Evolutionary conservation across 331 rosid species (phyloP), one percentile per base, ranked within the genome.

Genomic region (Prunus yedoensis): DNA sequence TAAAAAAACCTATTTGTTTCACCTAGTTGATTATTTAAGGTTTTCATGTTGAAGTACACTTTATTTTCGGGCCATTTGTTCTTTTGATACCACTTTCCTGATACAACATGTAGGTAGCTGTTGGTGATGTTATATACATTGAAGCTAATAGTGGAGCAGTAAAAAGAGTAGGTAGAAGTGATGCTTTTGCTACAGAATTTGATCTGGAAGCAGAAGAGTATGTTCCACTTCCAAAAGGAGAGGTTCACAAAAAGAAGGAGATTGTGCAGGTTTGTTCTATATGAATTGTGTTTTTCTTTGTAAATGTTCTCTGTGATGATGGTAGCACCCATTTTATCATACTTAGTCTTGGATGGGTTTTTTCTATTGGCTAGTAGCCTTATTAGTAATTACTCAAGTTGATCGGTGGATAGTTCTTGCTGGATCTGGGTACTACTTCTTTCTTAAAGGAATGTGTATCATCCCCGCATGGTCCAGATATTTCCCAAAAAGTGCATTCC

Each of bases 121-220:
- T 85, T 78, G 99, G 99, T 46, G 99, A 92, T 90, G 99, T 94
- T 77, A 90, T 94, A 81, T 92, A 92, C 64, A 86, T 94, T 52
- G 99, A 94, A 85, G 95, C 93, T 28, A 94, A 94, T 83, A 94
- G 99, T 56, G 99, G 99, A 71, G 97, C 99, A 70, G 99, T 94
- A 25, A 94, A 89, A 85, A 89, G 97, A 79, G 99, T 94, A 17
- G 99, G 99, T 20, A 87, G 99, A 81, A 92, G 99, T 86, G 99
- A 92, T 77, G 96, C 99, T 77, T 94, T 87, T 86, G 99, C 99
- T 66, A 89, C 99, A 7, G 97, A 94, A 82, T 94, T 92, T 78
- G 99, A 94, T 85, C 96, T 94, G 69, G 99, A 94, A 79, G 99
- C 99, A 47, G 99, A 94, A 74, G 99, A 92, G 80, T 94, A 94